These are phyloP conservation scores for Acacia crassicarpa DNA, from an alignment of 306 rosid species.

Conservation along the genomic window DNA sequence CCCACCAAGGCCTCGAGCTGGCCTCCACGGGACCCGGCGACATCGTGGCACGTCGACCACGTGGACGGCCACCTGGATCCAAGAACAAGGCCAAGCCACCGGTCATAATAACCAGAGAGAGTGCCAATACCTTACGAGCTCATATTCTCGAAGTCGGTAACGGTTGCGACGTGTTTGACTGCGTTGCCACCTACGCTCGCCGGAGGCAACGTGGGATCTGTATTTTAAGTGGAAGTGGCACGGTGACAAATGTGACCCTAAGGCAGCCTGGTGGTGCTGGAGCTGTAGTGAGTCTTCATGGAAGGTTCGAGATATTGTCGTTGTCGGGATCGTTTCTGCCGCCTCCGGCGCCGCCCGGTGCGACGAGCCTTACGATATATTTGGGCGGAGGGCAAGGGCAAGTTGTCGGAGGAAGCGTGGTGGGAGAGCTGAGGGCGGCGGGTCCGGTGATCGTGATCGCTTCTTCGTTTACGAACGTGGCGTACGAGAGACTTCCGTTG, in stretches of 20 bases:
- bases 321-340: slow-evolving; percentile 89
- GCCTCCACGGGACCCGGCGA: slow-evolving; percentile 43
- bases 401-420: slow-evolving; percentile 89
- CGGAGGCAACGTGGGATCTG: slow-evolving; percentile 98
- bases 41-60: slow-evolving; percentile 64
- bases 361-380: slow-evolving; percentile 75
- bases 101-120: slow-evolving; percentile 83
- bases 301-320: slow-evolving; percentile 88
- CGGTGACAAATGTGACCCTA: slow-evolving; percentile 79
- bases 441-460: slow-evolving; percentile 94
- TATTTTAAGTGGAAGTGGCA: slow-evolving; percentile 77
- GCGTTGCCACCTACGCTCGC: slow-evolving; percentile 78
- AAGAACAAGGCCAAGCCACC: slow-evolving; percentile 89
- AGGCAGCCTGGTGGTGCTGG: slow-evolving; percentile 84
- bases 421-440: slow-evolving; percentile 78
- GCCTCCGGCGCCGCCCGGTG: slow-evolving; percentile 96
- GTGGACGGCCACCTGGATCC: slow-evolving; percentile 84
- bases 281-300: slow-evolving; percentile 75
- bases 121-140: slow-evolving; percentile 90
- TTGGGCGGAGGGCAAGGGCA: slow-evolving; percentile 94
- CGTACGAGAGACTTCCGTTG: slow-evolving; percentile 84
- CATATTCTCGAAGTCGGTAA: slow-evolving; percentile 79
- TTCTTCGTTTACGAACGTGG: slow-evolving; percentile 88
- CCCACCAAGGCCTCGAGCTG: slow-evolving; percentile 52
- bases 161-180: slow-evolving; percentile 85